Evolutionary conservation across 2,329 filamentous ascomycete genomes (phyloP).

Genomic region (Aspergillus calidoustus): DNA sequence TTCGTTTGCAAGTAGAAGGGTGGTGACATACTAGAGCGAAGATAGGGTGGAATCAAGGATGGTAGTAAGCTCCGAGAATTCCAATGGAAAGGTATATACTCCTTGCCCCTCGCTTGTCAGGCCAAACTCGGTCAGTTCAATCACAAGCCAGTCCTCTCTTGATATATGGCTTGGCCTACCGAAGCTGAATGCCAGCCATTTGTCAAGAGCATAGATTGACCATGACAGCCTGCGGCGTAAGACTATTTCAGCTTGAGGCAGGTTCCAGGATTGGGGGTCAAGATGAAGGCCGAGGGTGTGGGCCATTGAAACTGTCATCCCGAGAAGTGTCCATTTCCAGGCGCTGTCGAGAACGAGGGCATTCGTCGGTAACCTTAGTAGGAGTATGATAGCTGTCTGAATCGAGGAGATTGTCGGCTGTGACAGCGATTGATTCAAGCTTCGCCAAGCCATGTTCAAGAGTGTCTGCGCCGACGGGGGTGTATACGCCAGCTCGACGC

Average conservation of each 20-base stretch:
- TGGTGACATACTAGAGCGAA: neutral
- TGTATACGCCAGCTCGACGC: neutral
- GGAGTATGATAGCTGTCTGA: neutral
- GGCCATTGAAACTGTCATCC: conserved; percentile 3
- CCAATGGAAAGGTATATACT: neutral
- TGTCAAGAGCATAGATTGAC: neutral
- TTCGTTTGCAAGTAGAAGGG: too few relatives aligned
- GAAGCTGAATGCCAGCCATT: neutral
- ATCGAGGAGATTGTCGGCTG: neutral
- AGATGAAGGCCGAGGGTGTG: conserved; percentile 1
- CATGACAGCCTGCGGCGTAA: neutral
- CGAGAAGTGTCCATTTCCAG: conserved; percentile 1
- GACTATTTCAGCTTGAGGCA: neutral
- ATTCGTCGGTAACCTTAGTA: neutral
- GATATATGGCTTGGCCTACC: neutral
- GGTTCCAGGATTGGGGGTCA: neutral
- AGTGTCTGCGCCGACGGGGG: neutral
- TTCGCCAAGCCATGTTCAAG: neutral
- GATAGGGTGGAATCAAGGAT: neutral
- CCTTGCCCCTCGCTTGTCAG: neutral
- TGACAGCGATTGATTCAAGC: neutral
- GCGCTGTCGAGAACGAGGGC: neutral
- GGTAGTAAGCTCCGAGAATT: neutral
- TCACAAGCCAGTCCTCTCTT: neutral
- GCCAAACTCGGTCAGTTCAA: neutral